phyloP scores from a whole-genome alignment of 345 rosid species.

The Aethionema arabicum region DNA sequence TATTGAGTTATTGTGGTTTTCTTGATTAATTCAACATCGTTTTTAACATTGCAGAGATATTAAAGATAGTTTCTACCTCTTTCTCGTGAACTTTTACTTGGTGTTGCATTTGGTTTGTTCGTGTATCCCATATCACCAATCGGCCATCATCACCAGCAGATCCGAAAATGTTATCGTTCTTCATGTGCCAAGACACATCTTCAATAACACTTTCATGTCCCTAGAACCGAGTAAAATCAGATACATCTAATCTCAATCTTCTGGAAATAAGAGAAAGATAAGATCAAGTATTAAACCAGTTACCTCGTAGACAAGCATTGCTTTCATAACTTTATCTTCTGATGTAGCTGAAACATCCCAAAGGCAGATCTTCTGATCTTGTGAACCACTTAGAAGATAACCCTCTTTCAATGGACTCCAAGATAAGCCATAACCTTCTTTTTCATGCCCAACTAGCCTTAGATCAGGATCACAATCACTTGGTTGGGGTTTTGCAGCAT shows the following conservation, averaged over 20 bases:
- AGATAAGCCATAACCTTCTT: constrained; percentile 91
- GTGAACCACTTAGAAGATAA: constrained; percentile 88
- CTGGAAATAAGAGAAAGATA: neutral
- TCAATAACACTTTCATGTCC: constrained; percentile 75
- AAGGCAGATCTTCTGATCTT: constrained; percentile 76
- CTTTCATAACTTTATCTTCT: constrained; percentile 36
- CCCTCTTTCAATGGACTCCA: constrained; percentile 90
- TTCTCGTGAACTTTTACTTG: constrained; percentile 75
- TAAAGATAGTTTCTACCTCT: constrained; percentile 50
- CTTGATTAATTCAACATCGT: neutral
- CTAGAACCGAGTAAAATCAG: constrained; percentile 36
- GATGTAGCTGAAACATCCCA: constrained; percentile 70
- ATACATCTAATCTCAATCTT: constrained; percentile 9
- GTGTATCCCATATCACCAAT: constrained; percentile 82
- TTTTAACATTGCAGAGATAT: neutral
- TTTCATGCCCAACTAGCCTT: constrained; percentile 82
- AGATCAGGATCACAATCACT: constrained; percentile 72
- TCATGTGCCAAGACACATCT: constrained; percentile 91
- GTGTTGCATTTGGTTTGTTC: constrained; percentile 67
- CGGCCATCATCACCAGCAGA: constrained; percentile 87
- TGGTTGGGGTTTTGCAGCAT: constrained; percentile 41
- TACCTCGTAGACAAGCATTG: constrained; percentile 75
- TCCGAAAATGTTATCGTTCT: constrained; percentile 78
- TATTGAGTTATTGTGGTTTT: neutral
- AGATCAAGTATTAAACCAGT: neutral